A percentile compares a stretch with the other conserved stretches of the same genome.
phyloP scores from a whole-genome alignment of 257 asterid genomes.

The Rehmannia glutinosa region DNA sequence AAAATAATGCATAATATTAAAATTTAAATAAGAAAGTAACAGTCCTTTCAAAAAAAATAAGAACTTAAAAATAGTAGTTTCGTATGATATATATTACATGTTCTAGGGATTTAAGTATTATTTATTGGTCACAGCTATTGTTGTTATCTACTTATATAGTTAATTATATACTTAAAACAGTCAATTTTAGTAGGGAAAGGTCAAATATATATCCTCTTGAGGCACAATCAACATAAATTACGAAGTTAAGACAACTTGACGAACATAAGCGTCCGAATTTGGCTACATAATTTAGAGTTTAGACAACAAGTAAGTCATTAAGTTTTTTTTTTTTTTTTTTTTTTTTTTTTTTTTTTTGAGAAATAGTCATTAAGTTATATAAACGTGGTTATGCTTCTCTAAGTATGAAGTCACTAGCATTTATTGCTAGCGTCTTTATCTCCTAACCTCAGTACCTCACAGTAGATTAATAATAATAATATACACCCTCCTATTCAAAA shows the following conservation, averaged over 20 bases:
- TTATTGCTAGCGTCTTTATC: neutral
- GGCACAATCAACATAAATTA: neutral
- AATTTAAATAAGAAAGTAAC: no score
- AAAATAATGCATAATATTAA: neutral
- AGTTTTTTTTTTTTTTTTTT: no score
- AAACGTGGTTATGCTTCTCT: neutral
- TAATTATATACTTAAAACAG: neutral
- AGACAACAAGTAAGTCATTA: neutral
- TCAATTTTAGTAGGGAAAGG: no score
- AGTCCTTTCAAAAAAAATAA: no score
- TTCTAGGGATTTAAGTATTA: neutral
- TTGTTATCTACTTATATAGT: neutral
- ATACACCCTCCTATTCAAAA: no score
- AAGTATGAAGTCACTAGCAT: neutral
- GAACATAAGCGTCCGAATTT: neutral
- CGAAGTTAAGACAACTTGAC: neutral
- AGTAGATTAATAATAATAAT: no score
- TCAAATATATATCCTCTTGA: neutral
- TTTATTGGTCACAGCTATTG: conserved; percentile 8
- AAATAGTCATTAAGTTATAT: no score
- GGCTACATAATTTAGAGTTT: no score
- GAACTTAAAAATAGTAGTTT: no score
- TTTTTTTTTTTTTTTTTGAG: no score
- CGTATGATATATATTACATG: neutral
- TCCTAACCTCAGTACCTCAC: no score